Evolutionary conservation across 2,329 filamentous ascomycete genomes (phyloP).

Genomic region (Amylocarpus encephaloides): DNA sequence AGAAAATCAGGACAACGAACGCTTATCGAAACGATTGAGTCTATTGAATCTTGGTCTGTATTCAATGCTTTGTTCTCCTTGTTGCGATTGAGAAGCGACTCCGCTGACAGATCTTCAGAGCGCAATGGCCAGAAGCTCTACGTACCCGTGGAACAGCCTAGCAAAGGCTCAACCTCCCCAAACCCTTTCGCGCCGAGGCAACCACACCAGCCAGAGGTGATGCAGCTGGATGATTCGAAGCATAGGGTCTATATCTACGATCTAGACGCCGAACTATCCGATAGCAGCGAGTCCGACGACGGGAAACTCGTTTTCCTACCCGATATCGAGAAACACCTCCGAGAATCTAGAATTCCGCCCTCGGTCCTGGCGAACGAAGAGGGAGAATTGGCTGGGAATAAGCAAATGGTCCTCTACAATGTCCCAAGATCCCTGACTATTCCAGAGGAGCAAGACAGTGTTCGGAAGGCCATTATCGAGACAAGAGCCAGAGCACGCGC

Average conservation of each 20-base stretch:
- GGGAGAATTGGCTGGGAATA: slow-evolving; percentile 48
- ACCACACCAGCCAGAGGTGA: slow-evolving; percentile 47
- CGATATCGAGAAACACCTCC: slow-evolving; percentile 77
- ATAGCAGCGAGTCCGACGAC: slow-evolving; percentile 52
- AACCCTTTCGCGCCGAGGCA: slow-evolving; percentile 15
- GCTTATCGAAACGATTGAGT: slow-evolving; percentile 78
- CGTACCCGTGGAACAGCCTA: slow-evolving; percentile 52
- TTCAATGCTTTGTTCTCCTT: not conserved
- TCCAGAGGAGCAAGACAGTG: slow-evolving; percentile 66
- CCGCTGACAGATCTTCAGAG: slow-evolving; percentile 40
- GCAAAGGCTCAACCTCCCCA: slow-evolving; percentile 18
- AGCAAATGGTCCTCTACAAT: slow-evolving; percentile 77
- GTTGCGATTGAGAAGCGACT: not conserved
- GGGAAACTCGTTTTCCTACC: slow-evolving; percentile 70
- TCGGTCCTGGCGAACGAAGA: slow-evolving; percentile 56
- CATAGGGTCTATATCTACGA: slow-evolving; percentile 88
- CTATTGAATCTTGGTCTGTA: slow-evolving; percentile 71
- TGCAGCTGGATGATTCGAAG: slow-evolving; percentile 80
- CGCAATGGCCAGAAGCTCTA: slow-evolving; percentile 58
- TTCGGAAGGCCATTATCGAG: slow-evolving; percentile 79
- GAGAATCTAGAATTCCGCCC: slow-evolving; percentile 55
- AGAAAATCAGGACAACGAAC: slow-evolving; percentile 56
- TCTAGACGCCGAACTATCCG: slow-evolving; percentile 78
- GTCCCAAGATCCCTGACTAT: slow-evolving; percentile 72
- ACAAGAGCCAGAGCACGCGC: slow-evolving; percentile 63